Conservation (phyloP, 2,329 filamentous ascomycete species). For the Aspergillus amoenus region DNA sequence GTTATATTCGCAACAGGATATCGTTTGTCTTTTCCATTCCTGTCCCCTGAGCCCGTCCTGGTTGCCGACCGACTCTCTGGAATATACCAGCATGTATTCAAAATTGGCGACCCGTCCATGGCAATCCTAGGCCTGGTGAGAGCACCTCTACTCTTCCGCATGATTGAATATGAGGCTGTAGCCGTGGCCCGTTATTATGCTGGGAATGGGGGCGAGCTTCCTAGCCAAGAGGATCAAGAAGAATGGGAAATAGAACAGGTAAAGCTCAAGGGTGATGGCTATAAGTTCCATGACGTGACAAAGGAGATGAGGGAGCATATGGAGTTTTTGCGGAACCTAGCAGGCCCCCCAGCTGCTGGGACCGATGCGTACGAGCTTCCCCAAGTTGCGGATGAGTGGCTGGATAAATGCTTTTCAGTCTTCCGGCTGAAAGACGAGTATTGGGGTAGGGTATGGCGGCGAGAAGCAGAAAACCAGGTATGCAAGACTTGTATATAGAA, state of each 20-base stretch:
- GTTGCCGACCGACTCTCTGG: conserved; percentile 24
- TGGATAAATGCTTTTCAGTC: conserved; percentile 20
- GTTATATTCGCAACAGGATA: conserved; percentile 35
- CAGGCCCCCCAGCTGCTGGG: conserved; percentile 39
- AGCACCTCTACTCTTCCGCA: conserved; percentile 29
- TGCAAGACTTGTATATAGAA: not conserved
- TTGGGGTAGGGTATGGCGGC: conserved; percentile 14
- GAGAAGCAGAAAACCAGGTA: not conserved
- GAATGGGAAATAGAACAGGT: conserved; percentile 27
- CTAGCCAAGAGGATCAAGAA: conserved; percentile 22
- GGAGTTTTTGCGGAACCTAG: conserved; percentile 39
- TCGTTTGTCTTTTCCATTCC: conserved; percentile 30
- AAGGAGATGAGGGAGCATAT: conserved; percentile 42
- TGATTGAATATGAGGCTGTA: conserved; percentile 34
- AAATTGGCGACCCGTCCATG: conserved; percentile 28
- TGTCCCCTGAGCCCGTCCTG: conserved; percentile 21
- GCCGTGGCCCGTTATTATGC: conserved; percentile 29
- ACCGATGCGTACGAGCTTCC: conserved; percentile 39
- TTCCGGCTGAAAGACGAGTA: conserved; percentile 20
- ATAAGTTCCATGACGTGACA: conserved; percentile 24
- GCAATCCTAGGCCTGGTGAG: conserved; percentile 29
- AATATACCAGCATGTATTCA: conserved; percentile 34
- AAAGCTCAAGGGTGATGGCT: conserved; percentile 20
- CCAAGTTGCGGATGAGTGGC: conserved; percentile 38
- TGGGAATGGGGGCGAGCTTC: conserved; percentile 22